Conservation (phyloP, 768 basidiomycete species). For the Dioszegia aurantiaca region DNA sequence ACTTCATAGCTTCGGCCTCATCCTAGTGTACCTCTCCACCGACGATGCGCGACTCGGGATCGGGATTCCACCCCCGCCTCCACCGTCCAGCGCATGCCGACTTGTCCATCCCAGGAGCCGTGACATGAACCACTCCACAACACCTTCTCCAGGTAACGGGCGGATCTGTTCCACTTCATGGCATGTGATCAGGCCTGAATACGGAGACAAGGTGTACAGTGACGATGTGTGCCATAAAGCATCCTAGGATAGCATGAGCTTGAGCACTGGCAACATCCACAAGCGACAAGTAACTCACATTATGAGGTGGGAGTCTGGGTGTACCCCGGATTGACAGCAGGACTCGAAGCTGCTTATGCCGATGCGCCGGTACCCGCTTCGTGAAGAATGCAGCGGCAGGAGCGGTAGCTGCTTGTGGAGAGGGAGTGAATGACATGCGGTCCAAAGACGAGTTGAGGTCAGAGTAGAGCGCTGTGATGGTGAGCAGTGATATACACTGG, state of each 20-base stretch:
- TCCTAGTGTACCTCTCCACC: background rate
- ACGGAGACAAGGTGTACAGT: conserved; percentile 49
- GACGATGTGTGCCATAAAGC: conserved; percentile 50
- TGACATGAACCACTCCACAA: conserved; percentile 46
- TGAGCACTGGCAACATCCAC: conserved; percentile 8
- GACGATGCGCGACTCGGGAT: conserved; percentile 5
- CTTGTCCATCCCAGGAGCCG: conserved; percentile 43
- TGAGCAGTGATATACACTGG: background rate
- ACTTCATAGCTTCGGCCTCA: background rate
- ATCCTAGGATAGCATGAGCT: too few species aligned
- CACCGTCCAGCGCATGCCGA: conserved; percentile 22
- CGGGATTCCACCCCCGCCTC: conserved; percentile 16
- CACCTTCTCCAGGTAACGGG: conserved; percentile 51
- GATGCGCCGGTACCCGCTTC: conserved; percentile 30
- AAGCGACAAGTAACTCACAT: conserved; percentile 23
- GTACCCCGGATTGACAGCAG: conserved; percentile 33
- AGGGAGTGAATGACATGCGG: conserved; percentile 43
- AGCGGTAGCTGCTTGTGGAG: conserved; percentile 16
- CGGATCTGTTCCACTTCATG: conserved; percentile 51
- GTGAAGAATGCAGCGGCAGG: conserved; percentile 14
- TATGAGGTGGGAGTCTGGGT: conserved; percentile 41
- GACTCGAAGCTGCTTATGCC: conserved; percentile 42
- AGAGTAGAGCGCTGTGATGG: conserved; percentile 41
- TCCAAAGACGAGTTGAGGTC: conserved; percentile 40
- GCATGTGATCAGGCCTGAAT: conserved; percentile 43